Conservation (phyloP, 176 grass and related monocot genomes). For the Rhipidocladum racemiflorum region DNA sequence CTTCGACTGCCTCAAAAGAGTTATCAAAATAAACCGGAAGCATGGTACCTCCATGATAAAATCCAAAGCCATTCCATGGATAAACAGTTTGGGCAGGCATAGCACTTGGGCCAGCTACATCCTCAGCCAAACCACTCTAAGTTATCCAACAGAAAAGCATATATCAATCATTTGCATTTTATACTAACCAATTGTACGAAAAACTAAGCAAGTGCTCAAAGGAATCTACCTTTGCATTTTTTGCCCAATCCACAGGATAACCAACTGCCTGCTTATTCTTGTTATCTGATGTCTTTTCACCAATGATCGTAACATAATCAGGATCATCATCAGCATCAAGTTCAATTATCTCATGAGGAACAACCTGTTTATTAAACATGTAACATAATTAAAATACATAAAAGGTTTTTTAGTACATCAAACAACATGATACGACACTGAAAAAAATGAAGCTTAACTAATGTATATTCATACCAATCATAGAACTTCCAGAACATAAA, state of each 20-base stretch:
- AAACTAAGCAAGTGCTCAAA: conserved; percentile 12
- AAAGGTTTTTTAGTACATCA: conserved; percentile 5
- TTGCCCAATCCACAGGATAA: conserved; percentile 40
- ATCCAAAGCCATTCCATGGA: conserved; percentile 21
- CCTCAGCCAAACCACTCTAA: conserved; percentile 42
- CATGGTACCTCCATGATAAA: conserved; percentile 15
- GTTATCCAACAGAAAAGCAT: conserved; percentile 8
- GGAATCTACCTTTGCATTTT: conserved; percentile 46
- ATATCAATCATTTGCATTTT: conserved; percentile 12
- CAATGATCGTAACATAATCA: conserved; percentile 48
- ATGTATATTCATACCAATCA: neutral
- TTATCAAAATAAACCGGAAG: conserved; percentile 9
- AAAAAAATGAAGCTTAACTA: neutral
- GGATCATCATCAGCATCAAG: conserved; percentile 66
- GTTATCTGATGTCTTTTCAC: conserved; percentile 43
- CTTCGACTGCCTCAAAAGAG: conserved; percentile 34
- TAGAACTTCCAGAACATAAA: neutral
- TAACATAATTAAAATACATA: neutral
- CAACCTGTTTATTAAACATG: conserved; percentile 42
- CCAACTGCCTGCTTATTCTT: conserved; percentile 56
- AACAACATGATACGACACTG: neutral
- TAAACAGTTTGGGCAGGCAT: conserved; percentile 29
- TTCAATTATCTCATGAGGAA: conserved; percentile 64
- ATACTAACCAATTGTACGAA: neutral
- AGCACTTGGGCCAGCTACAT: conserved; percentile 31